phyloP scores from a whole-genome alignment of 805 yeast species.

The Suhomyces vadensis region DNA sequence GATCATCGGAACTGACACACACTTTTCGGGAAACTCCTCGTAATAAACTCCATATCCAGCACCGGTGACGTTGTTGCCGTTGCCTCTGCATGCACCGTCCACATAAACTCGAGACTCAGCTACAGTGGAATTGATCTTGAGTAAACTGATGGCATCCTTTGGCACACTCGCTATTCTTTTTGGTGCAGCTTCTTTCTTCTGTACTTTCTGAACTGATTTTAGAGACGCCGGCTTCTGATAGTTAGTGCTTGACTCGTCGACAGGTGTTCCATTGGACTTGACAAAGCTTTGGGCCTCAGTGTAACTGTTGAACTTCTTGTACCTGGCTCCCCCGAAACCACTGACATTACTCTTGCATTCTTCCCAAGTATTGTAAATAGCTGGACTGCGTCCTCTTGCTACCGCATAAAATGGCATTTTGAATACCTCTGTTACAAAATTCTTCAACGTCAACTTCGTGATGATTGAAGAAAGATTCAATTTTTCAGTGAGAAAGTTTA shows the following conservation, averaged over 20 bases:
- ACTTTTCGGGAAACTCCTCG: slow-evolving; percentile 55
- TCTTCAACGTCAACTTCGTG: background rate
- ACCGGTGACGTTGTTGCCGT: slow-evolving; percentile 46
- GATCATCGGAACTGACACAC: slow-evolving; percentile 54
- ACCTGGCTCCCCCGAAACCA: slow-evolving; percentile 58
- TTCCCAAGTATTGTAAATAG: slow-evolving; percentile 63
- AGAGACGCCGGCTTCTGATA: background rate
- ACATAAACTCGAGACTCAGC: slow-evolving; percentile 48
- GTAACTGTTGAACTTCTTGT: slow-evolving; percentile 51
- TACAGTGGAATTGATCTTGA: background rate
- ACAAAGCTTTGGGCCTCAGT: slow-evolving; percentile 44
- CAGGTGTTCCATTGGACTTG: background rate
- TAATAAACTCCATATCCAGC: slow-evolving; percentile 76
- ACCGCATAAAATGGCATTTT: slow-evolving; percentile 38
- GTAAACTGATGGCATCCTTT: background rate
- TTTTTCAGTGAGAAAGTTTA: too few relatives aligned
- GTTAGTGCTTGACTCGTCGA: background rate
- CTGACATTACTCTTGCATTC: slow-evolving; percentile 52
- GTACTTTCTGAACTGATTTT: background rate
- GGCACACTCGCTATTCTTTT: background rate
- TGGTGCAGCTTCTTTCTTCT: background rate
- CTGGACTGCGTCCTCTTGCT: slow-evolving; percentile 41
- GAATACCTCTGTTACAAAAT: background rate
- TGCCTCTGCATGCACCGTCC: slow-evolving; percentile 75
- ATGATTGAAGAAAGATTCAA: too few relatives aligned